Evolutionary conservation across 2,329 filamentous ascomycete species (phyloP).

Genomic region (Cladosporium sp.): DNA sequence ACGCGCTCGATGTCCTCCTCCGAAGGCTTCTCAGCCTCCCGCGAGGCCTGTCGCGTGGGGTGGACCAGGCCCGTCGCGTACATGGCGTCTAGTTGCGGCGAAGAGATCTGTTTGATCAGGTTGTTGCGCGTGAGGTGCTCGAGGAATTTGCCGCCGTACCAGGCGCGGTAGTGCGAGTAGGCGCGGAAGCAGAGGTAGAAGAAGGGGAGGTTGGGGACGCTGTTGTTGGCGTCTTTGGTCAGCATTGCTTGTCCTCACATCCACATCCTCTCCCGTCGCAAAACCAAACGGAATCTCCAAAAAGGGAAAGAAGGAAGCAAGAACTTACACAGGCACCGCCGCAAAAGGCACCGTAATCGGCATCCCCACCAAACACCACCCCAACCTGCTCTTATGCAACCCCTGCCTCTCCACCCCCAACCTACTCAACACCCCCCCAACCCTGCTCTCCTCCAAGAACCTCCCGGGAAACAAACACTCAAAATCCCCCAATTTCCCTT

Average conservation of each 20-base stretch:
- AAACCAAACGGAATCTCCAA: neutral
- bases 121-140: constrained; percentile 76
- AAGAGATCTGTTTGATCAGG: constrained; percentile 66
- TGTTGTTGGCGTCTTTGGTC: constrained; percentile 39
- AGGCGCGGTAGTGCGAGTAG: constrained; percentile 87
- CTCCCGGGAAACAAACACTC: constrained; percentile 66
- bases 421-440: constrained; percentile 58
- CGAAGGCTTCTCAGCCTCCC: constrained; percentile 40
- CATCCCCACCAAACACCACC: constrained; percentile 79
- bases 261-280: neutral
- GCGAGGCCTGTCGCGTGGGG: constrained; percentile 41
- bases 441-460: constrained; percentile 58
- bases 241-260: neutral
- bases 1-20: constrained; percentile 41
- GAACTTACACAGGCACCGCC: constrained; percentile 76
- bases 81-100: constrained; percentile 68
- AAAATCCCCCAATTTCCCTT: constrained; percentile 56
- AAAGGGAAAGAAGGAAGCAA: too few relatives aligned
- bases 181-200: constrained; percentile 92
- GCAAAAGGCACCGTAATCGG: constrained; percentile 82
- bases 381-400: constrained; percentile 73
- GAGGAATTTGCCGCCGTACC: constrained; percentile 80
- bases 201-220: constrained; percentile 91
- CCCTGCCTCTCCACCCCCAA: constrained; percentile 79
- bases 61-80: constrained; percentile 61